These are phyloP conservation scores for Kwoniella heveanensis DNA, from an alignment of 768 basidiomycete genomes.

Conservation along the genomic window DNA sequence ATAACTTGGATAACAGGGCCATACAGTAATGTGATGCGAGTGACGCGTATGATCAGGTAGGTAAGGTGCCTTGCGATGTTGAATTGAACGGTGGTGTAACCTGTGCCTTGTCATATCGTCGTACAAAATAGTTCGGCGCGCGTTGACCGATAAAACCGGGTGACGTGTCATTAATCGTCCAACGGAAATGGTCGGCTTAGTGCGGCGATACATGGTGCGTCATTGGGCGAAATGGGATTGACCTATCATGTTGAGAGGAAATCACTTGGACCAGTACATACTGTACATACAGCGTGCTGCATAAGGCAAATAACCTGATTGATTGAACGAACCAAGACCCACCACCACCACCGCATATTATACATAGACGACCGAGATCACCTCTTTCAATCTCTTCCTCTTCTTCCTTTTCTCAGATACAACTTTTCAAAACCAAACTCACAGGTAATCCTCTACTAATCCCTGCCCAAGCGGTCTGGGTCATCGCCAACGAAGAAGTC, in stretches of 20 bases:
- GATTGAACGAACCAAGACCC: neutral
- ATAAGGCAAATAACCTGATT: slow-evolving; percentile 3
- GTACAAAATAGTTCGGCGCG: neutral
- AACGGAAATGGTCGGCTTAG: slow-evolving; percentile 18
- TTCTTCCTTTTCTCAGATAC: neutral
- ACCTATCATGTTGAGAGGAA: slow-evolving; percentile 20
- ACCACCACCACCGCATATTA: neutral
- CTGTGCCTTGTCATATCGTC: too few relatives aligned
- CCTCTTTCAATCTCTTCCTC: slow-evolving; percentile 7
- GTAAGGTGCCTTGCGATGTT: too few relatives aligned
- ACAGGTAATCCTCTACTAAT: neutral
- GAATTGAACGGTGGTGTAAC: too few relatives aligned
- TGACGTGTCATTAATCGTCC: slow-evolving; percentile 6
- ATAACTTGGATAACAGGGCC: neutral
- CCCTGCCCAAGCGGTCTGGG: neutral
- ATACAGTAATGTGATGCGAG: neutral
- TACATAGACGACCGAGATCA: neutral
- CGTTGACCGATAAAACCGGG: neutral
- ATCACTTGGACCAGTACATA: neutral
- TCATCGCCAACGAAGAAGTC: neutral
- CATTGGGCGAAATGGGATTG: neutral
- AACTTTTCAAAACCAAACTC: slow-evolving; percentile 8
- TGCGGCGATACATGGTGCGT: slow-evolving; percentile 16
- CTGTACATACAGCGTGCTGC: neutral
- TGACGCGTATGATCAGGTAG: too few relatives aligned